phyloP scores from a whole-genome alignment of 2,329 filamentous ascomycete genomes.

The Aspergillus tubingensis region DNA sequence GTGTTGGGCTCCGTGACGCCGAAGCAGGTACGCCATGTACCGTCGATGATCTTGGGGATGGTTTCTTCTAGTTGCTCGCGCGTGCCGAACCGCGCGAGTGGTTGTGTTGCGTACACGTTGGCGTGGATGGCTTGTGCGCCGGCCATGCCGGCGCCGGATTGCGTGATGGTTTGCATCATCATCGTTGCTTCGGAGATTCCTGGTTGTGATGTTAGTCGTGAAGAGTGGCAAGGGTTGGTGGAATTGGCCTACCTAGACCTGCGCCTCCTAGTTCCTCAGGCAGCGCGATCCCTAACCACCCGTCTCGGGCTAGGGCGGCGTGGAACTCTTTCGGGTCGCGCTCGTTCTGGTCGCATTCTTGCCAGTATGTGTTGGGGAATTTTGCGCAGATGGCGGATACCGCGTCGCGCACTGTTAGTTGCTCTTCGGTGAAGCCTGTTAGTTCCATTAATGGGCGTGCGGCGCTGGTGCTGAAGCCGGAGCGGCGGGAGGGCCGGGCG shows the following conservation, averaged over 20 bases:
- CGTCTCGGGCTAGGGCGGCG: conserved; percentile 69
- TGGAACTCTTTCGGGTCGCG: conserved; percentile 76
- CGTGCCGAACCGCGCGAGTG: conserved; percentile 71
- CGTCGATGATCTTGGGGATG: conserved; percentile 70
- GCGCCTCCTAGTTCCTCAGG: conserved; percentile 74
- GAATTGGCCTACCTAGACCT: conserved; percentile 55
- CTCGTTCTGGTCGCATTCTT: conserved; percentile 68
- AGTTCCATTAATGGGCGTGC: conserved; percentile 65
- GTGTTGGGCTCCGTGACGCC: conserved; percentile 84
- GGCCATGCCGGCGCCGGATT: conserved; percentile 75
- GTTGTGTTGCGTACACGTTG: conserved; percentile 64
- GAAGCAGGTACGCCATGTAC: conserved; percentile 73
- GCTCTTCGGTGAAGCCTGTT: conserved; percentile 70
- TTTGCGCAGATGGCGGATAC: conserved; percentile 67
- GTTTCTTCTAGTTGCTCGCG: conserved; percentile 63
- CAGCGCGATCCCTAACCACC: conserved; percentile 80
- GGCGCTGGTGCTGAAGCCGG: conserved; percentile 36
- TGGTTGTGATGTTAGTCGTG: conserved; percentile 3
- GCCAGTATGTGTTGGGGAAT: conserved; percentile 75
- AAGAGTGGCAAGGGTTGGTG: not conserved
- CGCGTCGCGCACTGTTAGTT: conserved; percentile 71
- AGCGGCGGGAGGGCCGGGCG: not conserved
- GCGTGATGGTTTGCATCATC: conserved; percentile 82
- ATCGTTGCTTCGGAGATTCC: conserved; percentile 77
- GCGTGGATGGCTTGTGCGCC: conserved; percentile 61